Percentiles rank a stretch among this genome's conserved stretches.
Evolutionary conservation across 164 flowering plant genomes (phyloP).

Genomic region (Chloranthus sessilifolius): DNA sequence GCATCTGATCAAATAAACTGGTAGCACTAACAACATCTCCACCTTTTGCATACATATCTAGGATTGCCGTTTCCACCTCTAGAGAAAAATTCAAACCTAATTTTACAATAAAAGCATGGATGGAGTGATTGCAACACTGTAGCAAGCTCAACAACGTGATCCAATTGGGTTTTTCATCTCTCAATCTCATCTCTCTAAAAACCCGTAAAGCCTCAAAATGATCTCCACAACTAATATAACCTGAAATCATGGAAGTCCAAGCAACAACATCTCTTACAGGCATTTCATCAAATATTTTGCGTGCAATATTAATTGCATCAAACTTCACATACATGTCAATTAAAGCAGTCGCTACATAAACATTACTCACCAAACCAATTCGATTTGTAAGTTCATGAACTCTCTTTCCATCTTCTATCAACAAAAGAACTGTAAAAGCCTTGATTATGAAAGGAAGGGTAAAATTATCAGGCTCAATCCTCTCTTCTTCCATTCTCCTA

Average conservation of each 20-base stretch:
- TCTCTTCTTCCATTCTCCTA: constrained; percentile 18
- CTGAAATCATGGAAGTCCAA: constrained; percentile 29
- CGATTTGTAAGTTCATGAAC: constrained; percentile 13
- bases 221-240: constrained; percentile 14
- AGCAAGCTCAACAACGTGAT: constrained; percentile 21
- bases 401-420: constrained; percentile 17
- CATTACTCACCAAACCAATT: constrained; percentile 15
- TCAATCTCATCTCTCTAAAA: constrained; percentile 22
- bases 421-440: constrained; percentile 17
- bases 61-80: constrained; percentile 21
- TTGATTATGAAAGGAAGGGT: constrained; percentile 30
- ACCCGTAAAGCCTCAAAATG: constrained; percentile 8
- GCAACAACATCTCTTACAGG: constrained; percentile 26
- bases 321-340: constrained; percentile 21
- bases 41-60: constrained; percentile 24
- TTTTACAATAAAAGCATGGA: constrained; percentile 21
- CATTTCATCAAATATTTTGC: constrained; percentile 25
- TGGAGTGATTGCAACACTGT: constrained; percentile 12
- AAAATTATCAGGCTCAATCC: constrained; percentile 20
- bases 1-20: constrained; percentile 15
- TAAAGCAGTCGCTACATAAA: constrained; percentile 21
- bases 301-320: constrained; percentile 15
- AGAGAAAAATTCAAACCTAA: constrained; percentile 16
- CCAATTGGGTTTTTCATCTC: constrained; percentile 17
- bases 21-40: constrained; percentile 13